Percentiles rank a stretch among this genome's conserved stretches.
These are phyloP conservation scores for Amaranthus hypochondriacus DNA, from an alignment of 148 eudicot genomes.

Conservation along the genomic window DNA sequence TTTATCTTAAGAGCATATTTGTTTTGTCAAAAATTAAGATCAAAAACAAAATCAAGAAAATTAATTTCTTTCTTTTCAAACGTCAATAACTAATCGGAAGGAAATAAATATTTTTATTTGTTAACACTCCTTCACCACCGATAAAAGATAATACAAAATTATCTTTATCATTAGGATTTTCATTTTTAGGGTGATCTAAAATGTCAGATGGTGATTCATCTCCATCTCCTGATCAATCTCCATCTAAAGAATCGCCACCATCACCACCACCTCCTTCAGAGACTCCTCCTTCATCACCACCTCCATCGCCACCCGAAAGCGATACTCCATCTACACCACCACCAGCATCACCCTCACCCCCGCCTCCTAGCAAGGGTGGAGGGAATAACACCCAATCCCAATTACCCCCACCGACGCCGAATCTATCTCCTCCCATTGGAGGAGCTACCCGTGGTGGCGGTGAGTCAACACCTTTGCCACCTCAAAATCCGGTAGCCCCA, in stretches of 20 bases:
- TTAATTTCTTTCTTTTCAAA: background rate
- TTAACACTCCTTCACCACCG: too few relatives aligned
- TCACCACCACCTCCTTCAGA: constrained; percentile 16
- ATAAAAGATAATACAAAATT: too few relatives aligned
- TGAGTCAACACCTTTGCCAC: background rate
- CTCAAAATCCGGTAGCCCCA: background rate
- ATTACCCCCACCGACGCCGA: background rate
- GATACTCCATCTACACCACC: background rate
- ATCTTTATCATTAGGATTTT: too few relatives aligned
- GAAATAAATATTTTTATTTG: too few relatives aligned
- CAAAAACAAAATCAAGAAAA: background rate
- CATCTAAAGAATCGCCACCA: constrained; percentile 6
- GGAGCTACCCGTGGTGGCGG: background rate
- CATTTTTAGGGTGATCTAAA: too few relatives aligned
- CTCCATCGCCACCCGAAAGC: background rate
- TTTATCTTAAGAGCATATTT: constrained; percentile 14
- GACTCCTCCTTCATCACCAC: constrained; percentile 24
- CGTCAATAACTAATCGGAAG: too few relatives aligned
- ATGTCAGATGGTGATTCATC: constrained; percentile 24
- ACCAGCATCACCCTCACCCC: constrained; percentile 6
- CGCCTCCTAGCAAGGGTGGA: background rate
- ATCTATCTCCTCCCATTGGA: background rate
- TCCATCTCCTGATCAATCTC: constrained; percentile 15
- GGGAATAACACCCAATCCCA: background rate
- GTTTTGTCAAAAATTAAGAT: background rate